Evolutionary conservation across 495 filamentous ascomycete genomes (phyloP), one percentile per base, ranked within the genome.

Genomic region (Extremus antarcticus): DNA sequence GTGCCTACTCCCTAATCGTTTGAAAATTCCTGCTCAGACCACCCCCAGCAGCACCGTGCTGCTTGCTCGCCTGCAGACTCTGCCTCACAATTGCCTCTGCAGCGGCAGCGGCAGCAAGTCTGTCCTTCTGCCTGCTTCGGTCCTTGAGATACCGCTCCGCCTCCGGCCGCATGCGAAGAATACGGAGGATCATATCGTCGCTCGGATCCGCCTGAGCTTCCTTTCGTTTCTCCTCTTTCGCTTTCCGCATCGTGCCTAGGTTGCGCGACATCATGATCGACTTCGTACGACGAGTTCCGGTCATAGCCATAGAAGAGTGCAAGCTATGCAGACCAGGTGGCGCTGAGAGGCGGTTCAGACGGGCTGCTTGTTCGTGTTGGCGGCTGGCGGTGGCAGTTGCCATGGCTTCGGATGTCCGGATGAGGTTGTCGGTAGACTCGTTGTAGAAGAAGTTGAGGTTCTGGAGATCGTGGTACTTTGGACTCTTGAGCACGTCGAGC

Each of bases 391-490:
- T 90, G 25, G 88, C 89, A 0, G 87, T 84, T 15, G 91, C 92
- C 87, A 99, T 99, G 47, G 86, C 80, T 70, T 97, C 94, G 2
- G 87, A 94, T 4, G 85, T 92, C 32, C 91, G 86, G 56, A 96
- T 89, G 7, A 99, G 79, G 61, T 85, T 87, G 53, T 94, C 90
- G 15, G 94, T 95, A 19, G 81, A 76, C 63, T 97, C 91, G 67
- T 91, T 91, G 73, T 99, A 97, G 78, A 97, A 97, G 77, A 96
- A 99, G 74, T 94, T 92, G 49, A 99, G 77, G 53, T 83, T 86
- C 62, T 89, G 86, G 54, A 99, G 84, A 64, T 99, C 94, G 72
- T 95, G 90, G 73, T 94, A 97, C 78, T 99, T 99, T 60, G 92
- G 88, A 51, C 86, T 92, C 70, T 90, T 94, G 62, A 99, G 78